Evolutionary conservation across 164 flowering plant species (phyloP), one percentile per base, ranked within the genome.

Genomic region (Magnolia sinica): DNA sequence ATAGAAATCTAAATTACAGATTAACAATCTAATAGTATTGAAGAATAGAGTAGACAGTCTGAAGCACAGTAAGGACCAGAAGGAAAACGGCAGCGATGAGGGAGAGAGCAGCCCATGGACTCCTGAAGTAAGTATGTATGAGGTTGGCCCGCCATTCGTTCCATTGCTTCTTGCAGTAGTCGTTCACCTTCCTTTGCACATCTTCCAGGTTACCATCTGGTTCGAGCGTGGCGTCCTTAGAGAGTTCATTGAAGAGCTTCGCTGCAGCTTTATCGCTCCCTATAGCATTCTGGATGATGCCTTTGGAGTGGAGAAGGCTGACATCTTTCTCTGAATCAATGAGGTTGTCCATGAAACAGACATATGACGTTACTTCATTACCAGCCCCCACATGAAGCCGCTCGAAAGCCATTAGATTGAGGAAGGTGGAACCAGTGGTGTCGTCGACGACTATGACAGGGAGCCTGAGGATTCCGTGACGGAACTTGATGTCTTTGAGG

Each of bases 191-290:
- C 74, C 72, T 77, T n/a, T 82, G 86, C 63, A 88, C 89, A 19
- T 31, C 24, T 1, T 81, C 77, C 2, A 88, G 75, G 18, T 77
- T 74, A 72, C 87, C 77, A 0, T 80, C 78, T 0, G 90, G 89
- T 23, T 87, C 89, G 2, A 86, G 77, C 1, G 89, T 79, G 1
- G 84, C 79, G 23, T 86, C 91, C 75, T 85, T 85, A 8, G 89
- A 84, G 5, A 88, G 76, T 3, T 83, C 76, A 64, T 88, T 88
- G 78, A 90, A 89, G 51, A 90, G 82, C 29, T 85, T 84, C 19
- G 91, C 89, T 14, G 85, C 89, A 1, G 86, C 88, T 61, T 88
- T 85, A 74, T 88, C 88, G 70, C 92, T 88, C 20, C 92, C 92
- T 0, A 86, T 22, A 0, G 85, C 87, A 66, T 83, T 88, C 55